A percentile compares a stretch with the other conserved stretches of the same genome.
phyloP scores from a whole-genome alignment of 805 yeast genomes.

The Lipomyces spencermartinsiae region DNA sequence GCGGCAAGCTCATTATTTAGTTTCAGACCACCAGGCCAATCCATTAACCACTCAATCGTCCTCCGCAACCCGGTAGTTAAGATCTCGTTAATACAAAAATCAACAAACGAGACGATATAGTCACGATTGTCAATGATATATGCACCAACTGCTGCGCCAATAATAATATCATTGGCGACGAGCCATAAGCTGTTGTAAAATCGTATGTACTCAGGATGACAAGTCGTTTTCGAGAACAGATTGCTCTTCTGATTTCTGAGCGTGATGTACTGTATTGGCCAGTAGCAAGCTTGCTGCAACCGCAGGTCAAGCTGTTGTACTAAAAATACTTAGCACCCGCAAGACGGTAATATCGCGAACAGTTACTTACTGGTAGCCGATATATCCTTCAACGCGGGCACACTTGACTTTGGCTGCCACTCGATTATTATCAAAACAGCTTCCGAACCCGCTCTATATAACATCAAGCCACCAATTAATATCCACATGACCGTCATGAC shows the following conservation, averaged over 20 bases:
- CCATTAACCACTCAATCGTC: conserved; percentile 74
- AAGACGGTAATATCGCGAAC: neutral
- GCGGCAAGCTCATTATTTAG: conserved; percentile 83
- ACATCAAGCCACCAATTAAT: conserved; percentile 37
- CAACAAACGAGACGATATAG: conserved; percentile 39
- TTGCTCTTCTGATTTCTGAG: conserved; percentile 52
- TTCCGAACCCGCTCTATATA: conserved; percentile 45
- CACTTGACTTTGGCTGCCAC: conserved; percentile 35
- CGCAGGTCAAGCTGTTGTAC: conserved; percentile 82
- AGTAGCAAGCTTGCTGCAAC: conserved; percentile 72
- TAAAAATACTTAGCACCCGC: neutral
- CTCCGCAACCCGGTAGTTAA: conserved; percentile 55
- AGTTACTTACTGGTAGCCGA: conserved; percentile 56
- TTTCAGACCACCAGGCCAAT: conserved; percentile 93
- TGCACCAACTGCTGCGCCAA: conserved; percentile 70
- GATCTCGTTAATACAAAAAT: conserved; percentile 49
- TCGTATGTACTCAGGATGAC: conserved; percentile 59
- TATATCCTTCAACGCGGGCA: conserved; percentile 45
- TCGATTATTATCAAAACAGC: conserved; percentile 45
- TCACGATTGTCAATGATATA: conserved; percentile 52
- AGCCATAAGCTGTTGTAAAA: conserved; percentile 91
- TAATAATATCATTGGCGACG: conserved; percentile 75
- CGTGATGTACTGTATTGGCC: conserved; percentile 78
- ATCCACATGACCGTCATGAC: conserved; percentile 27
- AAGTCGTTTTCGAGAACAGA: conserved; percentile 50